Conservation (phyloP, 257 asterid genomes). For the Scutellaria baicalensis region DNA sequence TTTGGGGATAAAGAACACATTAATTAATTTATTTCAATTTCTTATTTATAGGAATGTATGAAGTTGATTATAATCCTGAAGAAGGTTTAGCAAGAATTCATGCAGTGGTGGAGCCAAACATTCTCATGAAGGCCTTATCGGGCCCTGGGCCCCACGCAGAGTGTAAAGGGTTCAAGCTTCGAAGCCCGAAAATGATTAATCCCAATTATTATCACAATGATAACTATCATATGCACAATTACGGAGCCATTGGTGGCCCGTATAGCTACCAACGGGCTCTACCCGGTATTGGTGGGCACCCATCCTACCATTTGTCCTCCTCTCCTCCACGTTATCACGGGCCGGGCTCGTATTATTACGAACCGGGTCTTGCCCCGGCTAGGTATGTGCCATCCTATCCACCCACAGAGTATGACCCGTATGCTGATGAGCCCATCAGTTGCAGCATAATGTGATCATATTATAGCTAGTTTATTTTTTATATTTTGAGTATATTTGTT, state of each 20-base stretch:
- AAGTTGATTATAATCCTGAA: slow-evolving; percentile 32
- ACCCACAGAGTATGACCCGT: slow-evolving; percentile 9
- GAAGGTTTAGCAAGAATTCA: slow-evolving; percentile 23
- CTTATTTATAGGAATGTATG: slow-evolving; percentile 29
- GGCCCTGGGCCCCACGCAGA: slow-evolving; percentile 50
- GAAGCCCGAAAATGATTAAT: slow-evolving; percentile 24
- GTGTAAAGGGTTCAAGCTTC: slow-evolving; percentile 31
- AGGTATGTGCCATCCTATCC: slow-evolving; percentile 22
- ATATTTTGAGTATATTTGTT: neutral
- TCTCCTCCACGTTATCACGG: neutral
- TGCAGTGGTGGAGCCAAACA: slow-evolving; percentile 48
- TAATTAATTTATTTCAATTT: neutral
- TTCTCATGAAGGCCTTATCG: slow-evolving; percentile 31
- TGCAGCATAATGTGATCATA: slow-evolving; percentile 16
- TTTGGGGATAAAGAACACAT: neutral
- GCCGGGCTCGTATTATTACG: neutral
- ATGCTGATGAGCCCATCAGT: slow-evolving; percentile 10
- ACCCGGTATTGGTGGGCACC: slow-evolving; percentile 5
- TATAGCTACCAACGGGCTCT: neutral
- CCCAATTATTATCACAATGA: neutral
- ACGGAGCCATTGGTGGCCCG: slow-evolving; percentile 17
- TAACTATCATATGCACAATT: neutral
- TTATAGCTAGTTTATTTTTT: neutral
- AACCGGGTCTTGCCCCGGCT: slow-evolving; percentile 10
- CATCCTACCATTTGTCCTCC: neutral